These are phyloP conservation scores for Phytopythium oedochilum DNA, from an alignment of 352 stramenopile genomes.

Conservation along the genomic window DNA sequence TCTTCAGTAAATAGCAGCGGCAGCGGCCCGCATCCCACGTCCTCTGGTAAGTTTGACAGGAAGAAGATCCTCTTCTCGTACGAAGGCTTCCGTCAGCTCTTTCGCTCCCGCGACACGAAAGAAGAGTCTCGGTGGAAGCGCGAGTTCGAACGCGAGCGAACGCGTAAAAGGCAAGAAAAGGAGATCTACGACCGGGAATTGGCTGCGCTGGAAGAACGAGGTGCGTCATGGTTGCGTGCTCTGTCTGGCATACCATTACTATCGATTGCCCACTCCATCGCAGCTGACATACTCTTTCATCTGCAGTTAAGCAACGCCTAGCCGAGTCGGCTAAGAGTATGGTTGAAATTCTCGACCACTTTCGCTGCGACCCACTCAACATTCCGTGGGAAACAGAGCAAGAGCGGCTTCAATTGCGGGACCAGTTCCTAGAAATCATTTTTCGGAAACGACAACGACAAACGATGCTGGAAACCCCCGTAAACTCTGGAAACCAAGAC, in stretches of 20 bases:
- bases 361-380: conserved; percentile 39
- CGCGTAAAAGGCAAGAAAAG: conserved; percentile 48
- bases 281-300: not conserved
- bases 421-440: conserved; percentile 53
- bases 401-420: conserved; percentile 42
- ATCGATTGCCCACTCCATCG: not conserved
- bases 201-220: conserved; percentile 61
- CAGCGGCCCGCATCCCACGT: not conserved
- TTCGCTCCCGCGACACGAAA: conserved; percentile 44
- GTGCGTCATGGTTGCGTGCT: conserved; percentile 10
- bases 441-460: conserved; percentile 50
- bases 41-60: conserved; percentile 7
- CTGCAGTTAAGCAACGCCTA: conserved; percentile 58
- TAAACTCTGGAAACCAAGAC: not conserved
- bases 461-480: not conserved
- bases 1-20: not conserved
- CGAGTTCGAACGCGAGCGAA: conserved; percentile 68
- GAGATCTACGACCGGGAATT: conserved; percentile 68
- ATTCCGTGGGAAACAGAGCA: conserved; percentile 52
- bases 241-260: not conserved
- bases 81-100: conserved; percentile 56
- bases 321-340: conserved; percentile 69
- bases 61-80: conserved; percentile 43
- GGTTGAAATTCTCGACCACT: conserved; percentile 56
- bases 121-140: conserved; percentile 51